These are phyloP conservation scores for Cytospora mali DNA, from an alignment of 2,329 filamentous ascomycete genomes.

Conservation along the genomic window DNA sequence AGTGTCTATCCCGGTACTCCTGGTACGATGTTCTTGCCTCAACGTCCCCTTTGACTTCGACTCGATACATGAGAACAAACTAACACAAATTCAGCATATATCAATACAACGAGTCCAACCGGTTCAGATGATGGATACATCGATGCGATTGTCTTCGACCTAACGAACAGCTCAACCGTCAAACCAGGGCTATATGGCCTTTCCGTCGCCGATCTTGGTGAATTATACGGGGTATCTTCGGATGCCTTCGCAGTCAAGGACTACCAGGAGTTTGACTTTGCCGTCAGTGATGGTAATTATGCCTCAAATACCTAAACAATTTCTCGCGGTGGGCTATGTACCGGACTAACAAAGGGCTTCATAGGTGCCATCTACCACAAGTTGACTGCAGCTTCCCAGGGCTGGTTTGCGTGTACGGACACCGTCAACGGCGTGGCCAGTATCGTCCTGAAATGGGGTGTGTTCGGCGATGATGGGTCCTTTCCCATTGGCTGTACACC, in stretches of 20 bases:
- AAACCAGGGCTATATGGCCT: not conserved
- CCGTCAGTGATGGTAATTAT: slow-evolving; percentile 4
- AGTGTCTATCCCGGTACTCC: not conserved
- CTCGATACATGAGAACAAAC: not conserved
- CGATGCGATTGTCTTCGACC: slow-evolving; percentile 19
- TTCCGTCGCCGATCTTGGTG: not conserved
- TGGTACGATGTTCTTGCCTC: not conserved
- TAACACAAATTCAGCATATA: slow-evolving; percentile 14
- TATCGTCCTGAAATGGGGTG: slow-evolving; percentile 22
- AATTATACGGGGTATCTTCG: slow-evolving; percentile 4
- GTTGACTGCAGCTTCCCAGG: slow-evolving; percentile 14
- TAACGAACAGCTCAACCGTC: slow-evolving; percentile 6
- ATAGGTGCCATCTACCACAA: slow-evolving; percentile 8
- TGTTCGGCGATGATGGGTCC: not conserved
- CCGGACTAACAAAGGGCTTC: not conserved
- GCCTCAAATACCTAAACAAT: no score
- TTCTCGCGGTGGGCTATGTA: not conserved
- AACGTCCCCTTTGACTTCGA: not conserved
- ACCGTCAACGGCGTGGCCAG: slow-evolving; percentile 1
- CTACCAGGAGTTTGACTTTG: slow-evolving; percentile 20
- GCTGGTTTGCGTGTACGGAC: slow-evolving; percentile 23
- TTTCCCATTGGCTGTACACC: slow-evolving; percentile 7
- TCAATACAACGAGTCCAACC: slow-evolving; percentile 12
- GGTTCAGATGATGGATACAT: not conserved
- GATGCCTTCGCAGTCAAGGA: not conserved